Base-by-base conservation (phyloP, 495 filamentous ascomycete species). In the Mycothermus thermophilus region DNA sequence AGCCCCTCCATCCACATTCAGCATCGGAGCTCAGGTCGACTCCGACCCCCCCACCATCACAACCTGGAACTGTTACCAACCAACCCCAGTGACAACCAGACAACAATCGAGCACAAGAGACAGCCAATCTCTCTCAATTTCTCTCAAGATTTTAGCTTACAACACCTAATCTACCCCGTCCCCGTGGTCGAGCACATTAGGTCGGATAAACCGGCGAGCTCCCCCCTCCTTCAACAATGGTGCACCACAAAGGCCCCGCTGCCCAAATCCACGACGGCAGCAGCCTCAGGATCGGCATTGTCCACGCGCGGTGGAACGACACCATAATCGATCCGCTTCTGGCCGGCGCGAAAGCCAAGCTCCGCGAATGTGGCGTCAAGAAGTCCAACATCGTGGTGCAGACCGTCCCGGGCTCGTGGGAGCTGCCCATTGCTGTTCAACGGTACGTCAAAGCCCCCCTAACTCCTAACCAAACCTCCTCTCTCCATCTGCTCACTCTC, bases 271-370 rank as follows among this genome's bases (percentile, higher is more conserved):
- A 62, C 57, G 59, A 72, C 58, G 90, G 90, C 50, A 80, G 80
- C 47, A 69, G 65, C 41, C 72, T 97, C 41, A 83, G 90, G 44
- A 78, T 97, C 51, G 87, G 80, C 35, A 94, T 97, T 49, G 74
- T 97, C 20, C 90, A 95, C 59, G 90, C 87, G 16, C 76, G 90
- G 42, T 97, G 90, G 90, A 97, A 96, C 60, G 75, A 68, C 32
- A 58, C 46, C 21, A 64, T 72, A 49, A 88, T 96, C 57, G 74
- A 79, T 19, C 67, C 78, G 21, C 74, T 97, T 14, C 67, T 97
- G 27, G 65, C 68, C 18, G 90, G 90, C 35, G 49, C 61, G 42
- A 63, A 60, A 52, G 55, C 58, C 26, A 66, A 67, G 57, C 58
- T 69, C 14, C 46, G 55, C 23, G 50, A 59, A 36, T 71, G 77